A percentile compares a stretch with the other conserved stretches of the same genome.
These are phyloP conservation scores for Cochlearia excelsa DNA, from an alignment of 345 rosid genomes.

Conservation along the genomic window DNA sequence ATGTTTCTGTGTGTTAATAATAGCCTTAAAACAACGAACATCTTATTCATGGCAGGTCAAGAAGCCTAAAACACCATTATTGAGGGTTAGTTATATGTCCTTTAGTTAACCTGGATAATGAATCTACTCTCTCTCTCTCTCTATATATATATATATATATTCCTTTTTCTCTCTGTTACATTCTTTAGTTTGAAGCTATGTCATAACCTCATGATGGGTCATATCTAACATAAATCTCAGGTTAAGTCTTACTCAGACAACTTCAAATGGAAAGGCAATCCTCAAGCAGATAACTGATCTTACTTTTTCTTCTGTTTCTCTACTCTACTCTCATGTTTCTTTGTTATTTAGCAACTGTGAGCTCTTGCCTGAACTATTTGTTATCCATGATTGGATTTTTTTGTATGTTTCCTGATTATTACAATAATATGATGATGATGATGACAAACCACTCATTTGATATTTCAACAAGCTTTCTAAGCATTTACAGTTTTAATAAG, in stretches of 20 bases:
- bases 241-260: slow-evolving; percentile 83
- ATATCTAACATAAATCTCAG: slow-evolving; percentile 35
- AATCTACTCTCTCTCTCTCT: neutral
- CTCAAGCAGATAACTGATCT: slow-evolving; percentile 42
- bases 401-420: slow-evolving; percentile 3
- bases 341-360: slow-evolving; percentile 29
- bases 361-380: slow-evolving; percentile 8
- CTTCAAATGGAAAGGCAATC: slow-evolving; percentile 87
- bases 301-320: slow-evolving; percentile 14
- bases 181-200: neutral
- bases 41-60: slow-evolving; percentile 54
- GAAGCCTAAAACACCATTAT: slow-evolving; percentile 49
- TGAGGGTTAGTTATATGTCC: slow-evolving; percentile 34
- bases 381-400: slow-evolving; percentile 24
- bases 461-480: slow-evolving; percentile 9
- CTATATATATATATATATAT: neutral
- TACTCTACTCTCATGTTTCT: slow-evolving; percentile 11
- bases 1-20: neutral
- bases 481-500: neutral
- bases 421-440: slow-evolving; percentile 30
- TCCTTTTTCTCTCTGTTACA: neutral
- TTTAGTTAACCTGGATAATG: neutral
- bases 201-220: slow-evolving; percentile 5
- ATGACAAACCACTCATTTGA: neutral
- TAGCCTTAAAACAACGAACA: neutral